Evolutionary conservation across 2,329 filamentous ascomycete species (phyloP), one percentile per base, ranked within the genome.

Genomic region (Fusarium beomiforme): DNA sequence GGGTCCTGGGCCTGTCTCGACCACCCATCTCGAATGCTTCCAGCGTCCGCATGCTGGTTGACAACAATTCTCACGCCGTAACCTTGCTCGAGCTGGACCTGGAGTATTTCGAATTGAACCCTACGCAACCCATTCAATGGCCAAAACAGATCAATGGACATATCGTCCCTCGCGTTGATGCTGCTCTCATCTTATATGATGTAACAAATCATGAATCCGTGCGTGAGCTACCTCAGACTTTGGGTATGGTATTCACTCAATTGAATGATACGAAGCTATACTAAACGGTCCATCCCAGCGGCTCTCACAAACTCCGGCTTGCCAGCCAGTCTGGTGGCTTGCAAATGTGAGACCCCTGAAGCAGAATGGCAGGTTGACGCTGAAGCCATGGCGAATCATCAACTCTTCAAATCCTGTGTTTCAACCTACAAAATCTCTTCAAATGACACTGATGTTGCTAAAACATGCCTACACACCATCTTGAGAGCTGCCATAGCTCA

Each of bases 171-270:
- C 88, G 87, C 42, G 88, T 97, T 76, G 93, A 98, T 77, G 95
- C 93, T 23, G 94, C 93, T 47, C 83, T 98, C 74, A 89, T 95
- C 64, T 84, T 98, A 51, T 97, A 97, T 85, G 93, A 98, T 86
- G 92, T 97, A 46, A 93, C 90, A 80, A 92, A 93, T 79, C 87
- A 89, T 74, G 89, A 91, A 66, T 95, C 91, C 78, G 89, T 97
- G 75, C 86, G 87, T 64, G 89, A 92, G 66, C 85, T 97, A 59
- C 91, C 93, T 42, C 88, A 92, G 75, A 90, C 93, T 69, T 85
- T 97, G 79, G 90, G 95, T 97, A 86, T 44, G 75, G 60, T 24
- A 64, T 16, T 55, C 14, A 14, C 33, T 26, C n/a, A 31, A 23
- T 16, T 36, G 13, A 33, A 13, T 59, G 24, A 31, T 47, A 41